phyloP scores from a whole-genome alignment of 2,329 filamentous ascomycete species.

The Stagonosporopsis rhizophila region DNA sequence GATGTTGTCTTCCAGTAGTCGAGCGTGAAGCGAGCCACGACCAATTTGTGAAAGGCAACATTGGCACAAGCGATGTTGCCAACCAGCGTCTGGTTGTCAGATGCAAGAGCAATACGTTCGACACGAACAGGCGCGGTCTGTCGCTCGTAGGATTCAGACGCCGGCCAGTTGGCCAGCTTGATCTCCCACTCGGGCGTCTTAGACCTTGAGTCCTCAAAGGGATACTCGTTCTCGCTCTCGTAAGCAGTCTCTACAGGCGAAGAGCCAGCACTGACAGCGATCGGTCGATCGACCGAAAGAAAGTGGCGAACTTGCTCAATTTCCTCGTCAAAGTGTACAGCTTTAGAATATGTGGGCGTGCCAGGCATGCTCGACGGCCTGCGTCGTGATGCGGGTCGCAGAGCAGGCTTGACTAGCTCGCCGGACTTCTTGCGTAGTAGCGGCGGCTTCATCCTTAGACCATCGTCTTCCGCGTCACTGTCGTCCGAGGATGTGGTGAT shows the following conservation, averaged over 20 bases:
- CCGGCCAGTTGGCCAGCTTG: slow-evolving; percentile 80
- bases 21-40: slow-evolving; percentile 92
- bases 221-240: slow-evolving; percentile 87
- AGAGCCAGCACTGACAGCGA: slow-evolving; percentile 94
- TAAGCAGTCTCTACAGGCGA: slow-evolving; percentile 87
- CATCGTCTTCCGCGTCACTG: slow-evolving; percentile 65
- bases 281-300: slow-evolving; percentile 87
- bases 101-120: slow-evolving; percentile 85
- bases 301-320: slow-evolving; percentile 97
- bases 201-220: slow-evolving; percentile 68
- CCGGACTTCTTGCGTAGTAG: slow-evolving; percentile 99
- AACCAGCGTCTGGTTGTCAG: slow-evolving; percentile 84
- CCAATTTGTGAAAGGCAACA: slow-evolving; percentile 84
- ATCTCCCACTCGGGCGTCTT: slow-evolving; percentile 82
- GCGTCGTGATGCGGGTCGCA: slow-evolving; percentile 78
- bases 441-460: slow-evolving; percentile 72
- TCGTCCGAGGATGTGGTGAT: slow-evolving; percentile 55
- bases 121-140: slow-evolving; percentile 74
- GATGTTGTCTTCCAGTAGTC: slow-evolving; percentile 99
- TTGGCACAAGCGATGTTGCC: slow-evolving; percentile 88
- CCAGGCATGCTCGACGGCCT: slow-evolving; percentile 96
- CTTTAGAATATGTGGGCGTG: slow-evolving; percentile 93
- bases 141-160: slow-evolving; percentile 65
- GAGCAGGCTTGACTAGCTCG: slow-evolving; percentile 90
- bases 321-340: slow-evolving; percentile 97